Base-by-base conservation (phyloP, 2,329 filamentous ascomycete genomes). In the Fusarium oxysporum region DNA sequence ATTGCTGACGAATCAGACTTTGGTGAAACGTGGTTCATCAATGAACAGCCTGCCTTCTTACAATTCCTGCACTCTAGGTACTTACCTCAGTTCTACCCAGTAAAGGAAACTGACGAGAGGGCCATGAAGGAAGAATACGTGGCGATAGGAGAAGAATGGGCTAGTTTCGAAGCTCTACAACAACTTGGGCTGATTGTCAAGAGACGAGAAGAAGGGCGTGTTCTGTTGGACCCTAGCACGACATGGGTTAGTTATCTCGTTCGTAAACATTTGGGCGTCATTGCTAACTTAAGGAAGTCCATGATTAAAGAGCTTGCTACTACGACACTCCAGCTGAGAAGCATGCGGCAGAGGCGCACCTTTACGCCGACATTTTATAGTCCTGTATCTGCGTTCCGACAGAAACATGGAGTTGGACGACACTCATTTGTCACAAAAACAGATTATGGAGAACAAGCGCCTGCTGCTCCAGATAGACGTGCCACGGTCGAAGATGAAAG, bases 41-140 rank as follows among this genome's bases (percentile, higher is more conserved):
- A 73, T 4, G 65, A 73, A 2, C 50, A 70, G 14, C 65, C 70
- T 0, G 48, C 73, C 0, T 73, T 73, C 8, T 10, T 73, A 1
- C 70, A 73, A 17, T 73, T 73, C 4, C 37, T 73, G 3, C 70
- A 73, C 21, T 73, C 61, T 5, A 61, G 53, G 12, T 73, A 73
- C 3, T 14, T 63, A 0, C 70, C 70, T 0, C 70, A 67, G 3
- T 71, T 73, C 21, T 73, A 62, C 5, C 70, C 70, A 4, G 41
- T 48, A 1, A 70, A 55, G 8, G 70, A 70, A 10, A 6, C 35
- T 0, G 61, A 73, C 0, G 17, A 38, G 0, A 30, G 10, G 9
- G 70, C 70, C 6, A 70, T 47, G 53, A 41, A 60, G 7, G 10
- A 48, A 16, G 70, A 73, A 2, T 73, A 73, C 6, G 53, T 73